A percentile compares a stretch with the other conserved stretches of the same genome.
Conservation (phyloP, 225 moss, liverwort and hornwort genomes). For the Physcomitrium patens region DNA sequence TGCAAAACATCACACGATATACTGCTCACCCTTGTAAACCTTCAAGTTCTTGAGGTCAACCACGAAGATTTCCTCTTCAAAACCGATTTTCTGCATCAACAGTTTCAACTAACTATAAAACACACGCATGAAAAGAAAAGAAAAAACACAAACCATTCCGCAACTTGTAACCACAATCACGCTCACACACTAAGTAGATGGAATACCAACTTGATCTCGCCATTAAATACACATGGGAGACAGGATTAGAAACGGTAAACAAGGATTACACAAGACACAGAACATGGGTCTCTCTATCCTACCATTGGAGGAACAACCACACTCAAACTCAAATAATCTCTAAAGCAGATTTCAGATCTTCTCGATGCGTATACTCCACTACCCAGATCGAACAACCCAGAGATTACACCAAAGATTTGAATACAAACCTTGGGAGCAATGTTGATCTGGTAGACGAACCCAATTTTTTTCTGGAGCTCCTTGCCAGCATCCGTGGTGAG, state of each 20-base stretch:
- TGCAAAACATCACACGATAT: background rate
- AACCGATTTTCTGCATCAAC: slow-evolving; percentile 67
- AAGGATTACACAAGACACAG: background rate
- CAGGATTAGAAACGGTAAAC: background rate
- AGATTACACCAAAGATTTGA: background rate
- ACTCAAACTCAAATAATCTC: background rate
- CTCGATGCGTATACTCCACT: background rate
- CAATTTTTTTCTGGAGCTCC: slow-evolving; percentile 63
- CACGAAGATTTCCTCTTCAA: slow-evolving; percentile 66
- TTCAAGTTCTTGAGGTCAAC: slow-evolving; percentile 80
- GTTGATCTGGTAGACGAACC: slow-evolving; percentile 69
- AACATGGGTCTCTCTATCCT: background rate
- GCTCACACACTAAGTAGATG: too few relatives aligned
- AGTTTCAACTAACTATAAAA: background rate
- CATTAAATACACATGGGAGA: too few relatives aligned
- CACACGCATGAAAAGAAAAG: too few relatives aligned
- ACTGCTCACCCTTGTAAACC: slow-evolving; percentile 64
- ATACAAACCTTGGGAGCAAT: slow-evolving; percentile 66
- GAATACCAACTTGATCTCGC: too few relatives aligned
- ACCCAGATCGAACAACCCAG: background rate
- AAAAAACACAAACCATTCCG: too few relatives aligned
- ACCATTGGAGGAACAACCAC: background rate
- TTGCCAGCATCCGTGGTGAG: slow-evolving; percentile 69
- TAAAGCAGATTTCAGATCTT: background rate
- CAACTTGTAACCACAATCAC: too few relatives aligned